Conservation (phyloP, 179 eudicot species). For the Spergularia azorica region DNA sequence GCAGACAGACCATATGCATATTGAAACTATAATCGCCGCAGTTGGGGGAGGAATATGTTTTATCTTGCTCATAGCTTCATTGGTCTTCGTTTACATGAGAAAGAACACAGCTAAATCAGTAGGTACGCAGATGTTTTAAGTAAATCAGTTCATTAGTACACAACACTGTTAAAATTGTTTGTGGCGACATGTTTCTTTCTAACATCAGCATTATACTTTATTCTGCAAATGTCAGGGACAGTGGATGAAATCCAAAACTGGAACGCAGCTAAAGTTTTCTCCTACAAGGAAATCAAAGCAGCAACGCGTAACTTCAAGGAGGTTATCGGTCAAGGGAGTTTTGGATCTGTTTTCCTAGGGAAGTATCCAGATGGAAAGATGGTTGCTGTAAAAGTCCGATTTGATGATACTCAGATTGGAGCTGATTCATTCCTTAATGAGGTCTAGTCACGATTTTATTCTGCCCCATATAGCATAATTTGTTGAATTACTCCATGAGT, state of each 20-base stretch:
- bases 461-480: background rate
- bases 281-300: constrained; percentile 68
- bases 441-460: constrained; percentile 31
- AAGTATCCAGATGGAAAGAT: constrained; percentile 60
- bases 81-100: constrained; percentile 43
- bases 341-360: constrained; percentile 76
- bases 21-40: constrained; percentile 43
- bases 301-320: constrained; percentile 73
- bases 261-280: constrained; percentile 57
- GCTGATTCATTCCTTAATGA: constrained; percentile 73
- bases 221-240: constrained; percentile 34
- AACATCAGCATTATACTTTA: background rate
- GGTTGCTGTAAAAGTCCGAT: constrained; percentile 77
- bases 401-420: constrained; percentile 63
- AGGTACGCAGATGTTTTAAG: constrained; percentile 31
- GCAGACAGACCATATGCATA: constrained; percentile 42
- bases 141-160: too few relatives aligned
- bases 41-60: constrained; percentile 43
- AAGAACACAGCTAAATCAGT: constrained; percentile 31
- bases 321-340: constrained; percentile 72
- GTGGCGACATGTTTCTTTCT: background rate
- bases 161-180: too few relatives aligned
- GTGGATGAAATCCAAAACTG: constrained; percentile 45
- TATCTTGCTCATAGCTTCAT: constrained; percentile 30
- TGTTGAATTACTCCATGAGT: background rate